Conservation (phyloP, 2,329 filamentous ascomycete species). For the Talaromyces sp. region DNA sequence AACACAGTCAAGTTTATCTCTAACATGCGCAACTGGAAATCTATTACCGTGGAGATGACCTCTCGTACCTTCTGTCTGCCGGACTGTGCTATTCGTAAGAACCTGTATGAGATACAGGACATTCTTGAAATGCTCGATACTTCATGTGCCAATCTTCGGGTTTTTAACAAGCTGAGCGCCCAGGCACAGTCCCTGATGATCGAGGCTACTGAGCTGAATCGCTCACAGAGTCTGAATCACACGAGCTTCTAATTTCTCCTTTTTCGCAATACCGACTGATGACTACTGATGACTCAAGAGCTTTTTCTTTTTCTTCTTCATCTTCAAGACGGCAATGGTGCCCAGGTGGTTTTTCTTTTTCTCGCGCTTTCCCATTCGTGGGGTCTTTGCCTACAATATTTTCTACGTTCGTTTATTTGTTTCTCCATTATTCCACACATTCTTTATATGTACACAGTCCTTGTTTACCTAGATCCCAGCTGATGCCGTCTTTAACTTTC, state of each 20-base stretch:
- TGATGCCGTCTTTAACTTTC: no score
- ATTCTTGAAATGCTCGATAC: constrained; percentile 56
- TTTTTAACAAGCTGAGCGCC: constrained; percentile 43
- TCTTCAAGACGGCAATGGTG: no score
- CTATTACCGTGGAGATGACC: constrained; percentile 50
- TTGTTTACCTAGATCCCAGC: no score
- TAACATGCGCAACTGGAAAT: constrained; percentile 54
- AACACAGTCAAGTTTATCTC: constrained; percentile 47
- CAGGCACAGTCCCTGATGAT: constrained; percentile 37
- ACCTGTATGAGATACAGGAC: constrained; percentile 52
- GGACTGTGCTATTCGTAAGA: constrained; percentile 53
- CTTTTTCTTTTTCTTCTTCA: not conserved
- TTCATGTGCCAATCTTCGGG: constrained; percentile 38
- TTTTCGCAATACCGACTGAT: not conserved
- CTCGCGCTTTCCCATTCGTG: no score
- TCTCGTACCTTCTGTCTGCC: constrained; percentile 55
- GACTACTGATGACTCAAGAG: no score
- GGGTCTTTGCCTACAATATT: no score
- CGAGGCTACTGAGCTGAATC: constrained; percentile 29
- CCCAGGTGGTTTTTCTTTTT: not conserved
- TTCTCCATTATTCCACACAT: no score
- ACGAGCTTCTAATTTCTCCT: not conserved
- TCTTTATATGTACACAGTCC: no score
- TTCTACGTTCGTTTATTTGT: no score
- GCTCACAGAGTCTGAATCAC: constrained; percentile 12